Percentiles rank a stretch among this genome's conserved stretches.
phyloP scores from a whole-genome alignment of 2,329 filamentous ascomycete species.

The Botrytis fabae region DNA sequence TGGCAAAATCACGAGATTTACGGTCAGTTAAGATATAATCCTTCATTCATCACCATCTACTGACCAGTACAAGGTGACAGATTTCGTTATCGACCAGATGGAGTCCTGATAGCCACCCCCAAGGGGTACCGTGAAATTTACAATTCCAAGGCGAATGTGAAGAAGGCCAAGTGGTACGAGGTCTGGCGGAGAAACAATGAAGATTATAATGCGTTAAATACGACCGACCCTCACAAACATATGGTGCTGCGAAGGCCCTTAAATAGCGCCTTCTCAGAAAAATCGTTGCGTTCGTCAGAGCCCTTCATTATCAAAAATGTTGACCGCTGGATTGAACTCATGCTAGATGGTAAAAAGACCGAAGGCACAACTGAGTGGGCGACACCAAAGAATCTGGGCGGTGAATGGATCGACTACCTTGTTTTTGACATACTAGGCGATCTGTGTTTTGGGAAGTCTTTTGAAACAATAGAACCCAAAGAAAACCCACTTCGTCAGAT shows the following conservation, averaged over 20 bases:
- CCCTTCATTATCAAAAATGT: constrained; percentile 12
- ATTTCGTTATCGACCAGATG: constrained; percentile 1
- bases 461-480: constrained; percentile 10
- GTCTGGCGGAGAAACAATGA: background rate
- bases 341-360: background rate
- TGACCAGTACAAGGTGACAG: background rate
- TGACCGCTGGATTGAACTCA: constrained; percentile 10
- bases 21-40: constrained; percentile 42
- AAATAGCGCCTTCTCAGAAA: background rate
- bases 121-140: background rate
- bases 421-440: constrained; percentile 16
- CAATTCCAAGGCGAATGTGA: constrained; percentile 8
- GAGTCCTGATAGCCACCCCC: background rate
- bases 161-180: constrained; percentile 5
- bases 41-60: background rate
- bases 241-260: background rate
- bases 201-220: background rate
- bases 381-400: constrained; percentile 5
- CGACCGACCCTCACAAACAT: background rate
- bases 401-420: background rate
- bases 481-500: background rate
- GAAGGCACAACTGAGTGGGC: background rate
- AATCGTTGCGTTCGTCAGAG: background rate
- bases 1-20: constrained; percentile 41
- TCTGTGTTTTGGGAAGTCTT: constrained; percentile 17